A percentile compares a stretch with the other conserved stretches of the same genome.
Evolutionary conservation across 129 eudicot genomes (phyloP).

Genomic region (Kitagawia praeruptora): DNA sequence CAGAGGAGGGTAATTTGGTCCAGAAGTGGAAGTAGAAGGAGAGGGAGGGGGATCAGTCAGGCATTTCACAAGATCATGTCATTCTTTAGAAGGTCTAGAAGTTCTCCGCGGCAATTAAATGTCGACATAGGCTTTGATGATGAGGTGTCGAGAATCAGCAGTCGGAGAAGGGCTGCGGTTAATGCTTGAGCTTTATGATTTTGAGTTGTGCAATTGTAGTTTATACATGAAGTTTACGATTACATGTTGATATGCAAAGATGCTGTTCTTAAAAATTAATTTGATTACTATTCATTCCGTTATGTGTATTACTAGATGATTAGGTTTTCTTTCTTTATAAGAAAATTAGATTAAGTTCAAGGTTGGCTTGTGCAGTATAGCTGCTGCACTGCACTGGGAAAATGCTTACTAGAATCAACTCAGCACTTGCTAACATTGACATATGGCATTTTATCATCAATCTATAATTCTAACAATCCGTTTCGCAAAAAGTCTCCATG

Average conservation of each 20-base stretch:
- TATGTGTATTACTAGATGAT: too few relatives aligned
- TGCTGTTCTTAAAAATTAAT: background rate
- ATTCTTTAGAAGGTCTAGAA: slow-evolving; percentile 27
- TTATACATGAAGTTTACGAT: background rate
- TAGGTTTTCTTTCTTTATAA: too few relatives aligned
- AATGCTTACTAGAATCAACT: background rate
- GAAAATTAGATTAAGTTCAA: too few relatives aligned
- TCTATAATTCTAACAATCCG: background rate
- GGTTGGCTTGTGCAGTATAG: too few relatives aligned
- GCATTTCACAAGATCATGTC: slow-evolving; percentile 30
- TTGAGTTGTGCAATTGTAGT: background rate
- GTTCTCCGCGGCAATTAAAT: background rate
- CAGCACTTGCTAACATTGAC: background rate
- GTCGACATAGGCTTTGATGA: slow-evolving; percentile 10
- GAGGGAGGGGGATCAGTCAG: slow-evolving; percentile 25
- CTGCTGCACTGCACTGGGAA: too few relatives aligned
- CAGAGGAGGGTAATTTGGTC: slow-evolving; percentile 47
- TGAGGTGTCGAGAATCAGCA: background rate
- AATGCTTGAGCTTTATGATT: background rate
- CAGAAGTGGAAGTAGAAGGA: slow-evolving; percentile 16
- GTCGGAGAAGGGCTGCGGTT: background rate
- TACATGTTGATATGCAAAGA: background rate
- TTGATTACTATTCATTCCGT: background rate
- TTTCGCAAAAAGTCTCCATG: background rate
- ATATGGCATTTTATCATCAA: background rate